Conservation (phyloP, 2,329 filamentous ascomycete species). For the Neoscytalidium dimidiatum region DNA sequence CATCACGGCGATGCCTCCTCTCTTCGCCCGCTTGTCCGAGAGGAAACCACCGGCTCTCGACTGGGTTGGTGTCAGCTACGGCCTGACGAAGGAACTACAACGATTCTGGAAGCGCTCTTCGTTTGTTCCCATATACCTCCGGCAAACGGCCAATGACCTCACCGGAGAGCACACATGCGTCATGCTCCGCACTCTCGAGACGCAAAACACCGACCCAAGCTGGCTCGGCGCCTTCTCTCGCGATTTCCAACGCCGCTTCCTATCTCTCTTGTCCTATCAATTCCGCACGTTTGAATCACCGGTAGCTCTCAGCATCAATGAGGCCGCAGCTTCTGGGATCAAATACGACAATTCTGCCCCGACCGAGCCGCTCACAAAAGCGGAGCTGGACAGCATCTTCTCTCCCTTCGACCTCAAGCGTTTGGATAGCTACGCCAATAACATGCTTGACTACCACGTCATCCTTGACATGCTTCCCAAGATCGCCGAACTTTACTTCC, state of each 20-base stretch:
- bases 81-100: constrained; percentile 81
- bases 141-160: constrained; percentile 93
- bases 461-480: constrained; percentile 89
- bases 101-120: constrained; percentile 93
- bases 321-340: constrained; percentile 75
- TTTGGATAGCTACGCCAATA: constrained; percentile 92
- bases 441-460: constrained; percentile 96
- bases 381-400: constrained; percentile 74
- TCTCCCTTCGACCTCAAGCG: constrained; percentile 94
- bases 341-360: constrained; percentile 62
- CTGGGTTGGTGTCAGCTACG: constrained; percentile 94
- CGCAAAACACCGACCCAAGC: constrained; percentile 53
- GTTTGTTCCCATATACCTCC: constrained; percentile 88
- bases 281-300: constrained; percentile 81
- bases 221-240: constrained; percentile 91
- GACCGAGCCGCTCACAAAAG: constrained; percentile 64
- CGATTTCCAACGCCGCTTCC: constrained; percentile 94
- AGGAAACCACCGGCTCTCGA: constrained; percentile 78
- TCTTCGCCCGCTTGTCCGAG: constrained; percentile 87
- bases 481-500: constrained; percentile 83
- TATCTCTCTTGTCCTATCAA: constrained; percentile 86
- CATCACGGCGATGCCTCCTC: constrained; percentile 85
- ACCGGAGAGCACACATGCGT: constrained; percentile 98
- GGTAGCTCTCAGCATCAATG: constrained; percentile 82
- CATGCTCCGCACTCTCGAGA: constrained; percentile 80